These are phyloP conservation scores for Penstemon eatonii DNA, from an alignment of 257 asterid genomes.

Conservation along the genomic window DNA sequence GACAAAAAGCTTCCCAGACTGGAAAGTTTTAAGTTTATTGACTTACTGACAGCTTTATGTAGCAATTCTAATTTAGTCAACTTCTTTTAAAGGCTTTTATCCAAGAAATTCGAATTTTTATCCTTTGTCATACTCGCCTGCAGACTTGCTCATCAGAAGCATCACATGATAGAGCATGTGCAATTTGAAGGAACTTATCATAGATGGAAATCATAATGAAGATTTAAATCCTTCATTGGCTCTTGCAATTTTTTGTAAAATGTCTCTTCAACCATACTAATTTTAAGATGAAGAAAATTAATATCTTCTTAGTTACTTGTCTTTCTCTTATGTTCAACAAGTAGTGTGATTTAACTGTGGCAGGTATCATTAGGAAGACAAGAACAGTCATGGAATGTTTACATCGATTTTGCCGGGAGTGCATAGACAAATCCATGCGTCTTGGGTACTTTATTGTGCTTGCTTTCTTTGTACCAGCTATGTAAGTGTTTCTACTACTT, in stretches of 20 bases:
- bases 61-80: not conserved
- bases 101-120: too few species aligned
- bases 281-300: constrained; percentile 11
- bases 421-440: constrained; percentile 99
- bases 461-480: constrained; percentile 24
- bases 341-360: constrained; percentile 16
- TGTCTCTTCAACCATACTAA: constrained; percentile 19
- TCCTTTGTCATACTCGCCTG: not conserved
- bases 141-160: not conserved
- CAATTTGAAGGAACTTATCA: not conserved
- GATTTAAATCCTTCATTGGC: constrained; percentile 22
- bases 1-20: not conserved
- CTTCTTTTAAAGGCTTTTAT: not conserved
- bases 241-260: constrained; percentile 22
- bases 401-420: constrained; percentile 98
- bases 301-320: constrained; percentile 2
- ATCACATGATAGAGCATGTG: not conserved
- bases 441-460: constrained; percentile 61
- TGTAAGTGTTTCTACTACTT: constrained; percentile 22
- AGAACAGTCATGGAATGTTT: constrained; percentile 99
- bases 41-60: not conserved
- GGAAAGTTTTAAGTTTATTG: not conserved
- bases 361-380: constrained; percentile 97
- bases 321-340: constrained; percentile 19
- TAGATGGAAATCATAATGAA: constrained; percentile 15